Base-by-base conservation (phyloP, 345 rosid species). In the Populus davidiana region DNA sequence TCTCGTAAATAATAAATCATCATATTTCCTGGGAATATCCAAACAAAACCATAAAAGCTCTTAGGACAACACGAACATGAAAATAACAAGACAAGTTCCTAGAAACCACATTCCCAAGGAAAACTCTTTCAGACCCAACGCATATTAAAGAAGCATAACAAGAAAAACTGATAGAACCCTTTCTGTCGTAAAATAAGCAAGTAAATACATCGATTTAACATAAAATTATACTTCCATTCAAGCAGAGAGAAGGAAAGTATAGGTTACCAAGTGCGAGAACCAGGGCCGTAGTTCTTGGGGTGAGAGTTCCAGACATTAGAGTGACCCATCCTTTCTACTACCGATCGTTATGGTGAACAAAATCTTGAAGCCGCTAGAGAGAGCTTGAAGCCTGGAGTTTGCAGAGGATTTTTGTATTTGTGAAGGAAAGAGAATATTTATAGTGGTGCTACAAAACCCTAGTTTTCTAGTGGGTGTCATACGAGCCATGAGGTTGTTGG, bases 221-320 rank as follows among this genome's bases (percentile, higher is more conserved):
- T 1, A 25, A 23, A 5, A 0, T n/a, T 59, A 23, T 59, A 59
- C 33, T 16, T 72, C 5, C 49, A 72, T 33, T 33, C 21, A 54
- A 41, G 69, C 29, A 6, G 25, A 16, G 50, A 36, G 63, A 44
- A 10, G 14, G 8, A 17, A 4, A 43, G 73, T 9, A 43, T 54
- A 3, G 25, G 23, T 49, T 74, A 86, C 91, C 91, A 88, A n/a
- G 89, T 67, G 21, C 91, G 87, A 72, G 91, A 88, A 23, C 91
- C 89, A 25, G 91, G 89, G 7, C 91, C 91, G 80, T 84, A 85
- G 68, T 56, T 86, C 75, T 88, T 88, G n/a, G 91, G 91, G 82
- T 88, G 91, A 59, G 87, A 79, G 73, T 84, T 88, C 91, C 89
- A 88, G n/a, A 88, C 80, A 80, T 88, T 88, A 29, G 87, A 52